Base-by-base conservation (phyloP, 768 basidiomycete genomes). In the Gymnopilus dilepis region DNA sequence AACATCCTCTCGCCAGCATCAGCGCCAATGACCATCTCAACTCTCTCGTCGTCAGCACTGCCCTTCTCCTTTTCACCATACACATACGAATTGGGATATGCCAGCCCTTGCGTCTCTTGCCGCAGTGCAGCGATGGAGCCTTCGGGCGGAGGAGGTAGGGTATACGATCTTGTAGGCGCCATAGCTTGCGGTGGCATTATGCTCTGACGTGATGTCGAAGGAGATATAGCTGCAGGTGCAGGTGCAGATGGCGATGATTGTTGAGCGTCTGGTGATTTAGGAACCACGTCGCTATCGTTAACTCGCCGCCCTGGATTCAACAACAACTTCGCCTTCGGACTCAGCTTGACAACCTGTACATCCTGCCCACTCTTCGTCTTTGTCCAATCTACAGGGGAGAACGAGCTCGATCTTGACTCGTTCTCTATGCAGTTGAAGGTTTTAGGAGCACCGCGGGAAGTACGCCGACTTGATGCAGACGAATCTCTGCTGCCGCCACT, bases 91-190 rank as follows among this genome's bases (percentile, higher is more conserved):
- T 38, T 24, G 6, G 47, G 47, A 19, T 58, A 58, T 1, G 57
- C 45, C 19, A 48, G 13, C 0, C 57, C 57, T 11, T 48, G 47
- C 12, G 57, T 38, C 33, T 58, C 47, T 47, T 65, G 42, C 22
- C 67, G 53, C 19, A 67, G 26, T 22, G 58, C 64, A 5, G 67
- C 67, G 28, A 67, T 42, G 6, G 64, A 65, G 8, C 67, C 67
- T 57, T 67, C 67, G 4, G 38, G 59, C 6, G 52, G 56, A 19
- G 59, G 33, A 45, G 67, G 67, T n/a, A 67, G 41, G 2, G 41
- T 60, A 21, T 67, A 67, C 0, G 67, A 63, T 30, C 54, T 55
- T 48, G 11, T 42, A 9, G 56, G 38, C 1, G 37, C 31, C 30
- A 55, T 26, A 9, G 34, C 19, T 11, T 43, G 40, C 5, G 51